Percentiles rank a stretch among this genome's conserved stretches.
phyloP scores from a whole-genome alignment of 2,329 filamentous ascomycete genomes.

The Nemania sp. region DNA sequence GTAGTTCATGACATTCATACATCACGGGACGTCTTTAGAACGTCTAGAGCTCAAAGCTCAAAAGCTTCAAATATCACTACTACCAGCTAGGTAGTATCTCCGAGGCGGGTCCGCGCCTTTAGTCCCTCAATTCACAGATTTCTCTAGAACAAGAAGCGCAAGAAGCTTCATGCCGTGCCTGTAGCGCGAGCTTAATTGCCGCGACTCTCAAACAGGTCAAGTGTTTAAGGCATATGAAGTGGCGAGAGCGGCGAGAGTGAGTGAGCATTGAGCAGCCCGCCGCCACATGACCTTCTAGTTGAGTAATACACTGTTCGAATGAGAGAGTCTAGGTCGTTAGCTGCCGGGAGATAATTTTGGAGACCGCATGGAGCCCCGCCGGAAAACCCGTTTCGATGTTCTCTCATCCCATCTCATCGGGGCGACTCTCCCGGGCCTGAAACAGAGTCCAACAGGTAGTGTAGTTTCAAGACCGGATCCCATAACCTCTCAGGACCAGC shows the following conservation, averaged over 20 bases:
- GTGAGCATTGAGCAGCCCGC: background rate
- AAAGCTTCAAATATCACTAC: background rate
- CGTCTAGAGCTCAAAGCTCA: background rate
- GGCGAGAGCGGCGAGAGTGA: background rate
- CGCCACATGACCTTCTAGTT: constrained; percentile 8
- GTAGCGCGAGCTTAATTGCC: background rate
- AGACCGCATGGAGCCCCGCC: constrained; percentile 38
- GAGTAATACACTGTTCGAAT: background rate
- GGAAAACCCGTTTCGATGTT: constrained; percentile 11
- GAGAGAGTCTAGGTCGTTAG: constrained; percentile 14
- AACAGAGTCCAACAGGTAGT: constrained; percentile 32
- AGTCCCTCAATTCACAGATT: background rate
- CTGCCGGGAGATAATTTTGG: constrained; percentile 37
- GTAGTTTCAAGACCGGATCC: constrained; percentile 30
- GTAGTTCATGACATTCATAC: background rate
- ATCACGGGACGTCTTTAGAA: background rate
- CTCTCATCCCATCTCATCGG: constrained; percentile 30
- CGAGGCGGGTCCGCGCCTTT: constrained; percentile 4
- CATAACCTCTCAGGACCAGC: constrained; percentile 11
- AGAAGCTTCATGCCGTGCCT: background rate
- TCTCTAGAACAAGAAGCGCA: constrained; percentile 4
- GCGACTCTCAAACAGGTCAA: background rate
- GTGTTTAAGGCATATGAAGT: constrained; percentile 21
- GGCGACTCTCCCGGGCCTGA: constrained; percentile 30
- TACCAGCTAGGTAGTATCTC: constrained; percentile 8